phyloP scores from a whole-genome alignment of 257 asterid species.

The Solanum boliviense region DNA sequence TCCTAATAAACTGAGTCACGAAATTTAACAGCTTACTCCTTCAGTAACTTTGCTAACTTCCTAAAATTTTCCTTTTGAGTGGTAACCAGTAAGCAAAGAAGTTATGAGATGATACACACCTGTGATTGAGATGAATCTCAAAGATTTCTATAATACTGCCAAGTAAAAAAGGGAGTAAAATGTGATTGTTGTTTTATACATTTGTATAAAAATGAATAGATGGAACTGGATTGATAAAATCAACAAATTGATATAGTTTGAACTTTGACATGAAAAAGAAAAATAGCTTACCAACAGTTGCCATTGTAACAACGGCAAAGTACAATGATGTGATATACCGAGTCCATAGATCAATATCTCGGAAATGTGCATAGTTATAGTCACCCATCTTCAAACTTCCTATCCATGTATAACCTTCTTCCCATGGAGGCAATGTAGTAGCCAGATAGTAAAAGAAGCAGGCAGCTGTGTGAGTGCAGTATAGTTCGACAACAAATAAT shows the following conservation, averaged over 20 bases:
- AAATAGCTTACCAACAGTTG: conserved; percentile 54
- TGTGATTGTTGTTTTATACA: neutral
- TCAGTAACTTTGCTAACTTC: neutral
- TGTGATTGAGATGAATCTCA: neutral
- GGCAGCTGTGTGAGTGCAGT: conserved; percentile 77
- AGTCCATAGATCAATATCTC: conserved; percentile 68
- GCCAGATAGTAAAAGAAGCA: conserved; percentile 70
- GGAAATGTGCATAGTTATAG: conserved; percentile 36
- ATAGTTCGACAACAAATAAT: conserved; percentile 57
- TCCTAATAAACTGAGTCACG: neutral
- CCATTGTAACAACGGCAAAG: conserved; percentile 69
- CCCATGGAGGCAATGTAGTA: conserved; percentile 59
- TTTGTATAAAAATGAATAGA: neutral
- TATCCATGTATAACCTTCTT: conserved; percentile 69
- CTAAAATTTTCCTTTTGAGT: neutral
- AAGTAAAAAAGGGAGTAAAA: neutral
- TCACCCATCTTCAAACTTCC: conserved; percentile 65
- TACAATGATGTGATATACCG: conserved; percentile 60
- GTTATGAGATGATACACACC: neutral
- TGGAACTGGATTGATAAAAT: neutral
- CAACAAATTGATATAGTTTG: neutral
- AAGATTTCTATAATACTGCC: neutral
- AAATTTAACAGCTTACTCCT: neutral
- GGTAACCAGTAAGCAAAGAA: neutral
- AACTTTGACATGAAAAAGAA: neutral